Conservation (phyloP, 208 protist genomes). For the Angomonas desouzai region DNA sequence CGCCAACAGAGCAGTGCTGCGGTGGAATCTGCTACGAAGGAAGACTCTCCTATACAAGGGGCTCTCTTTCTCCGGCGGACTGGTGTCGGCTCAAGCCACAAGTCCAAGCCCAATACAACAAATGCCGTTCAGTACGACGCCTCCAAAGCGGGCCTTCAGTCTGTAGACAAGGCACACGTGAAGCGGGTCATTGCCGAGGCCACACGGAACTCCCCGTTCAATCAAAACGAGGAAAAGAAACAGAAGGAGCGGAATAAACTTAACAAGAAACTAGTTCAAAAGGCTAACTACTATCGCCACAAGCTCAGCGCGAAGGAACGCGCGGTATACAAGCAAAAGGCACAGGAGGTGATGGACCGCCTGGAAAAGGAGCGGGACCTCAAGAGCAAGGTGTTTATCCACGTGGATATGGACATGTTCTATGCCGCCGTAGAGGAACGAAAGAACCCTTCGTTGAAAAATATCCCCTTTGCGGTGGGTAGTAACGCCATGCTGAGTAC, state of each 20-base stretch:
- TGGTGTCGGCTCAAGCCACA: too few relatives aligned
- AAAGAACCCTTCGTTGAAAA: slow-evolving; percentile 61
- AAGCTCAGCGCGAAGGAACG: background rate
- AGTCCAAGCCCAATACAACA: background rate
- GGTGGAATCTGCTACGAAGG: background rate
- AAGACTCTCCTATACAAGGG: background rate
- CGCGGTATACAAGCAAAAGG: slow-evolving; percentile 9
- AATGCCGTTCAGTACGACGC: slow-evolving; percentile 9
- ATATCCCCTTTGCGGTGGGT: slow-evolving; percentile 91
- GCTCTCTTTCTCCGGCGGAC: too few relatives aligned
- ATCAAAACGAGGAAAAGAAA: background rate
- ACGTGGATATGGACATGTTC: slow-evolving; percentile 91
- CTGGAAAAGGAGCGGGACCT: slow-evolving; percentile 44
- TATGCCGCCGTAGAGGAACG: slow-evolving; percentile 82
- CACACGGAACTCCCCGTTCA: slow-evolving; percentile 16
- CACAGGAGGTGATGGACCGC: slow-evolving; percentile 4
- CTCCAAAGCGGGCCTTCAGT: slow-evolving; percentile 50
- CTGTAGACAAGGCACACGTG: slow-evolving; percentile 50
- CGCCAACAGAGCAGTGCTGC: background rate
- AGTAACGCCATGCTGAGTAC: slow-evolving; percentile 89
- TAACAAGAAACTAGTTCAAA: slow-evolving; percentile 40
- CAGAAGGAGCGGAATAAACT: slow-evolving; percentile 32
- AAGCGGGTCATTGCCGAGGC: slow-evolving; percentile 40
- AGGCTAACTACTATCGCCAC: slow-evolving; percentile 35
- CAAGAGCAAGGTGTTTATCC: slow-evolving; percentile 40